Percentiles rank a stretch among this genome's conserved stretches.
Conservation (phyloP, 73 alveolate species). For the Blepharisma stoltei region DNA sequence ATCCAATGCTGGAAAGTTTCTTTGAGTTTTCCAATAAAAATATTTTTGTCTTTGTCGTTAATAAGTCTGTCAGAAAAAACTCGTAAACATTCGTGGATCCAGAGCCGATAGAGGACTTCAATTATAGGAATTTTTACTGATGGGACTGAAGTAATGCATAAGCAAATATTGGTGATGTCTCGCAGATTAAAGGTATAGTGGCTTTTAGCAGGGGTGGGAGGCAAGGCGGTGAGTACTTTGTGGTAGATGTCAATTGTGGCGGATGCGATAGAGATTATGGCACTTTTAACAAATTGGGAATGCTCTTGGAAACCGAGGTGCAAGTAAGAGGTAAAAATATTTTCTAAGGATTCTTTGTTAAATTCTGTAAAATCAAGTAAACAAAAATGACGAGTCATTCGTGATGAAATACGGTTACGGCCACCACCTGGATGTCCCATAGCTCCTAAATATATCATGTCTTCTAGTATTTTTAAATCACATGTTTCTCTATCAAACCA, state of each 20-base stretch:
- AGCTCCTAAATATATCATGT: slow-evolving; percentile 82
- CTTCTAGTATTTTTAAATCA: slow-evolving; percentile 87
- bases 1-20: slow-evolving; percentile 54
- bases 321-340: slow-evolving; percentile 84
- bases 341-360: slow-evolving; percentile 87
- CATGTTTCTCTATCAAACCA: slow-evolving; percentile 94
- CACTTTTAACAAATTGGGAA: slow-evolving; percentile 65
- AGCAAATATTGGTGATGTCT: slow-evolving; percentile 85
- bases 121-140: slow-evolving; percentile 52
- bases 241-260: slow-evolving; percentile 62
- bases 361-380: slow-evolving; percentile 85
- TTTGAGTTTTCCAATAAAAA: slow-evolving; percentile 42
- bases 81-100: slow-evolving; percentile 91
- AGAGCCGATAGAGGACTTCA: slow-evolving; percentile 70
- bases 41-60: slow-evolving; percentile 63
- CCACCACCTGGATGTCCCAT: slow-evolving; percentile 99
- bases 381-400: slow-evolving; percentile 89
- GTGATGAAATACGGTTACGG: slow-evolving; percentile 84
- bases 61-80: slow-evolving; percentile 91
- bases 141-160: slow-evolving; percentile 76
- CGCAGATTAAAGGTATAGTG: slow-evolving; percentile 93
- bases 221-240: slow-evolving; percentile 54
- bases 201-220: slow-evolving; percentile 89
- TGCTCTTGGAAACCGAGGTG: slow-evolving; percentile 70
- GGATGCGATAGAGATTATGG: slow-evolving; percentile 64